Evolutionary conservation across 116 monocot genomes (phyloP).

Genomic region (Papilionanthe hybrid): DNA sequence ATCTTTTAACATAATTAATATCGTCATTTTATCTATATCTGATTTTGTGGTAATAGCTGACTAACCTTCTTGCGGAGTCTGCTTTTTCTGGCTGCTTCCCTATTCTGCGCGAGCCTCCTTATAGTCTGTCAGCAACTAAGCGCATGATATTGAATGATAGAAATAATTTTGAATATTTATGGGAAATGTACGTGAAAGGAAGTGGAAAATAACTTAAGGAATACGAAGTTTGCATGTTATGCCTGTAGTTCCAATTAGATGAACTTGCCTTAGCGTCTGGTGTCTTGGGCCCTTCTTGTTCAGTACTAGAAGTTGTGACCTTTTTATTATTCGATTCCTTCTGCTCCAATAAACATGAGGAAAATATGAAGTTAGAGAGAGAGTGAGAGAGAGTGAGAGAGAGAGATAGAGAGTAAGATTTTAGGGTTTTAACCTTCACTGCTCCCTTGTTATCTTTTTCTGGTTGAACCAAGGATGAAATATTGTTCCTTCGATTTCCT

Average conservation of each 20-base stretch:
- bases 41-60: not conserved
- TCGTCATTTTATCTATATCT: too few species aligned
- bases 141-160: not conserved
- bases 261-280: conserved; percentile 52
- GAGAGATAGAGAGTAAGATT: conserved; percentile 5
- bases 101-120: conserved; percentile 89
- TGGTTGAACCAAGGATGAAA: conserved; percentile 15
- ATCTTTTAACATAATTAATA: not conserved
- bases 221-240: too few species aligned
- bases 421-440: conserved; percentile 28
- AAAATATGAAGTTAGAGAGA: not conserved
- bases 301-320: conserved; percentile 32
- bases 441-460: conserved; percentile 29
- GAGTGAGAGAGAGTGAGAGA: not conserved
- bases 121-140: conserved; percentile 42
- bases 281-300: conserved; percentile 57
- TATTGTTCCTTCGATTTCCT: conserved; percentile 20
- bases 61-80: conserved; percentile 89
- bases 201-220: too few species aligned
- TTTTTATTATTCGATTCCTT: conserved; percentile 31
- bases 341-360: not conserved
- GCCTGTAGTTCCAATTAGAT: too few species aligned
- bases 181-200: not conserved
- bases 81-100: conserved; percentile 87
- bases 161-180: not conserved